Evolutionary conservation across 2,329 filamentous ascomycete genomes (phyloP), one percentile per base, ranked within the genome.

Genomic region (Waltergamsia citrina): DNA sequence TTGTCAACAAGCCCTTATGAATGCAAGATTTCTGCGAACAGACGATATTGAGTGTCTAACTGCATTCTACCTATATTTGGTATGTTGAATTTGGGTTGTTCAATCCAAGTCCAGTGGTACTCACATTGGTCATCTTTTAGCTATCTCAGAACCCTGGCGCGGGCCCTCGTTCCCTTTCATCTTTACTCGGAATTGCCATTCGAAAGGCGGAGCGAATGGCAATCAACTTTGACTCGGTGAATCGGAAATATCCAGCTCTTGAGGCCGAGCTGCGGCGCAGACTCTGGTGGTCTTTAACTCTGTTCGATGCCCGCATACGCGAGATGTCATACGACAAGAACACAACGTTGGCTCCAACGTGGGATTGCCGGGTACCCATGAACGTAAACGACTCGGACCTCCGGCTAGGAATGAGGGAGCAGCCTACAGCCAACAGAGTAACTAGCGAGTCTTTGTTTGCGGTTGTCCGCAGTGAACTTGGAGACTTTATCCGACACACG

Each of bases 251-350:
- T 15, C 41, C 39, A 5, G 34, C 43, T 6, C 64, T 70, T 10
- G 74, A 80, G 43, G 66, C 63, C 3, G 75, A 81, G 50, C 64
- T 78, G 58, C 66, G 74, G 10, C 66, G 75, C 20, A 56, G 75
- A 22, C 59, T 80, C 1, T 80, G 74, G 74, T 80, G 74, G 75
- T 60, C 70, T 0, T 51, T 81, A 1, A 51, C 71, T 0, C 48
- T 71, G 4, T 71, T 78, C 36, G 77, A 81, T 43, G 50, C 53
- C 29, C 71, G 76, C 12, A 62, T 75, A 10, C 53, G 65, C 41
- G 73, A 78, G 41, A 46, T 78, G 38, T 48, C 62, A 2, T 56
- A 64, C 19, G 54, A 46, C 25, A 55, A 53, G 8, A 39, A 42
- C 4, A 39, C 51, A 0, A 41, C 38, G 1, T 42, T 64, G 2